phyloP scores from a whole-genome alignment of 768 basidiomycete species.

The Mycena chlorophos region DNA sequence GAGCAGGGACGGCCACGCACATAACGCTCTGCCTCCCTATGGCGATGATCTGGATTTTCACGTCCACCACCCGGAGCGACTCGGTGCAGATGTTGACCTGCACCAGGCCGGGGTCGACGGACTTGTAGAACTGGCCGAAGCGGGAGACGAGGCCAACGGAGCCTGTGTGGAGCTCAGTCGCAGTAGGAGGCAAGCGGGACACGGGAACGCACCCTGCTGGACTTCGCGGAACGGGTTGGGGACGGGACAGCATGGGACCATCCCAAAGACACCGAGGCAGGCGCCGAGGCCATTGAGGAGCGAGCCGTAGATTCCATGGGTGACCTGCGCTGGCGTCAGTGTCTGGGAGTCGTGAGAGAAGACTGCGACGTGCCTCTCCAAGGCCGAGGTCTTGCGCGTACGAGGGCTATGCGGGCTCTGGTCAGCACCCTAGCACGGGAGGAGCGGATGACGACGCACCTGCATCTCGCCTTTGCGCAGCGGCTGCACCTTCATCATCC shows the following conservation, averaged over 20 bases:
- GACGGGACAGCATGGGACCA: conserved; percentile 80
- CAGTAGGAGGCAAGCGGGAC: not conserved
- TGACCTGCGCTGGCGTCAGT: conserved; percentile 44
- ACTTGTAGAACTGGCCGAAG: conserved; percentile 96
- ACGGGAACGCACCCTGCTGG: conserved; percentile 60
- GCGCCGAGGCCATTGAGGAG: conserved; percentile 71
- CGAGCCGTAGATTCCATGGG: conserved; percentile 85
- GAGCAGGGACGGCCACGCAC: conserved; percentile 30
- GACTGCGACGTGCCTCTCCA: conserved; percentile 41
- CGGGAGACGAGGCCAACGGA: conserved; percentile 89
- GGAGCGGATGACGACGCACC: conserved; percentile 42
- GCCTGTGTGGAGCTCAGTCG: conserved; percentile 43
- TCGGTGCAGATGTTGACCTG: conserved; percentile 96
- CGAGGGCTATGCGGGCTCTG: conserved; percentile 57
- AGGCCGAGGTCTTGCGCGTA: conserved; percentile 89
- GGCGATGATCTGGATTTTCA: conserved; percentile 92
- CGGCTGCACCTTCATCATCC: conserved; percentile 80
- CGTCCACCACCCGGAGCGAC: conserved; percentile 80
- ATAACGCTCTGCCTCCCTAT: conserved; percentile 89
- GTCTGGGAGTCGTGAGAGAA: not conserved
- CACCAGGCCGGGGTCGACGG: conserved; percentile 89
- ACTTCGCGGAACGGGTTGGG: conserved; percentile 88
- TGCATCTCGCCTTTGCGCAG: conserved; percentile 87
- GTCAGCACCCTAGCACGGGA: not conserved
- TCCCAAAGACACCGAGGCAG: conserved; percentile 67